Conservation (phyloP, 345 rosid genomes). For the Corchorus olitorius region DNA sequence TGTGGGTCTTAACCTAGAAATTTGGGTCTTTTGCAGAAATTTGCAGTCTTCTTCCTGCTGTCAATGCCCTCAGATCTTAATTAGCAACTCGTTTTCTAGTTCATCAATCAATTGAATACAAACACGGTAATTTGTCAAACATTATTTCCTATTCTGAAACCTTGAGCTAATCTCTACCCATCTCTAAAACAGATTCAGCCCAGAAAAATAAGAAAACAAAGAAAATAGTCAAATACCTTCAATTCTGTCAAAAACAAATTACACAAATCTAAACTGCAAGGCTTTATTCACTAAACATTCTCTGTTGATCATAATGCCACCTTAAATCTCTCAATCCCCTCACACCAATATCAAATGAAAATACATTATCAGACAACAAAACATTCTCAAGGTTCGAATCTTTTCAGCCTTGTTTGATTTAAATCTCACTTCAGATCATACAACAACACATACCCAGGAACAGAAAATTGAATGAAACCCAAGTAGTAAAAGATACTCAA, state of each 20-base stretch:
- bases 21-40: background rate
- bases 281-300: background rate
- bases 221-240: background rate
- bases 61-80: background rate
- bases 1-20: background rate
- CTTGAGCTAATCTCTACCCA: background rate
- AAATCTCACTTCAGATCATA: background rate
- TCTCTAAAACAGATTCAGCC: background rate
- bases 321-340: background rate
- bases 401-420: background rate
- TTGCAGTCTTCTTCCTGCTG: background rate
- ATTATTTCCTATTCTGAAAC: background rate
- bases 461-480: background rate
- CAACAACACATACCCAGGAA: background rate
- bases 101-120: background rate
- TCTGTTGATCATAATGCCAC: background rate
- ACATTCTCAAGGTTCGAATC: background rate
- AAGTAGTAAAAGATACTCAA: background rate
- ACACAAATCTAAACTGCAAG: background rate
- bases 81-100: background rate
- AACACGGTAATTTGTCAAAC: background rate
- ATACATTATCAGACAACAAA: background rate
- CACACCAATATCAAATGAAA: background rate
- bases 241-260: background rate
- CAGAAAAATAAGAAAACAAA: background rate